Base-by-base conservation (phyloP, 495 filamentous ascomycete species). In the Penicillium riverlandense region DNA sequence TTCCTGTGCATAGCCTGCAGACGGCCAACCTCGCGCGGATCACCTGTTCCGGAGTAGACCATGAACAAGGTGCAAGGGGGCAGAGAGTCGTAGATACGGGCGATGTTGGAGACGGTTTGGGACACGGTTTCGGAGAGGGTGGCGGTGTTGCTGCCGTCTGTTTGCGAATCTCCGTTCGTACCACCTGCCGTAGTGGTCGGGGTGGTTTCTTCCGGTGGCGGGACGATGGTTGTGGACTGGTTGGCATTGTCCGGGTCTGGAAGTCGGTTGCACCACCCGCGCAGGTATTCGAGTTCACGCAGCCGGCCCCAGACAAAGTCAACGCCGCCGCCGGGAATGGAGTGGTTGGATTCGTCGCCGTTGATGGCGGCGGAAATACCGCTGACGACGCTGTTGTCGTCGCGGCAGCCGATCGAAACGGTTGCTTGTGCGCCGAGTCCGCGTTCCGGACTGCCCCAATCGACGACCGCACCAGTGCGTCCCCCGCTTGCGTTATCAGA, bases 251-350 rank as follows among this genome's bases (percentile, higher is more conserved):
- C 69, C 2, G 66, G 62, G 38, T 73, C 66, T 0, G 70, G 65
- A n/a, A 64, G 50, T 1, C 64, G 61, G 47, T 84, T 90, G 76
- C 84, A 88, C 89, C 89, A 96, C 1, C 88, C 88, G 22, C 88
- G 80, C 11, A 82, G 61, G 29, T 79, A 70, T 61, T 96, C 94
- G 3, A 98, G 75, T 53, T 88, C 87, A 30, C 89, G 83, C 50
- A 98, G 74, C 39, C 92, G 79, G 4, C 80, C 91, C 82, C 88
- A 98, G 9, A 88, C 80, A 54, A 97, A 90, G 49, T 96, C 89
- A 12, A 94, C 83, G 10, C 85, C 87, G 12, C 76, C 79, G 9
- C 67, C 74, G 3, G 82, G 80, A 41, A 89, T 78, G 14, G 76
- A 71, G 11, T 71, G 60, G 30, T 78, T 80, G 37, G 76, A 75